phyloP scores from a whole-genome alignment of 1,284 basidiomycete species.

The Spongispora temasekensis region DNA sequence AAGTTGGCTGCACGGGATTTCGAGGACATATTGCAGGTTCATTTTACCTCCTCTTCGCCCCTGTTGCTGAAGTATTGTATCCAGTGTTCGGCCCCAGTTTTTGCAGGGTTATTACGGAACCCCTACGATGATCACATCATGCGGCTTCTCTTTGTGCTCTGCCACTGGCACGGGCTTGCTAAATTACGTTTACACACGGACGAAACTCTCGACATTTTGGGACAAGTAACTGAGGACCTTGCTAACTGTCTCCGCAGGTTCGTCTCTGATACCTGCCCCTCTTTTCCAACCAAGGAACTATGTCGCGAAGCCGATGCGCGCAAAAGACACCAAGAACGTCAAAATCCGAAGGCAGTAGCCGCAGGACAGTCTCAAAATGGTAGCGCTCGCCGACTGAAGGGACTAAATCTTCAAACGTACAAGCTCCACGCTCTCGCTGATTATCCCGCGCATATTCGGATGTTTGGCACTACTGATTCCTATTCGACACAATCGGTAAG shows the following conservation, averaged over 20 bases:
- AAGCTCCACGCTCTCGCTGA: neutral
- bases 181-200: neutral
- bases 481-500: neutral
- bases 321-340: neutral
- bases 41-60: neutral
- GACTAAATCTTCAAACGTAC: neutral
- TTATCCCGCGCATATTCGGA: neutral
- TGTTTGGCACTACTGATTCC: neutral
- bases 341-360: neutral
- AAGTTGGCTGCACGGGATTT: neutral
- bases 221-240: neutral
- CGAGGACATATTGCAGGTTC: neutral
- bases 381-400: neutral
- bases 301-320: neutral
- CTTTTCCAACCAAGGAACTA: neutral
- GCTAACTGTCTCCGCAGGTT: neutral
- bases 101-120: neutral
- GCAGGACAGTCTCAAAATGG: neutral
- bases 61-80: neutral
- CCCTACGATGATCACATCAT: neutral
- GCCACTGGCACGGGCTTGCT: neutral
- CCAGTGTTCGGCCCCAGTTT: neutral
- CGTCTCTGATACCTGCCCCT: neutral
- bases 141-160: neutral
- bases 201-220: neutral